phyloP scores from a whole-genome alignment of 2,329 filamentous ascomycete genomes.

The Stylonectria norvegica region DNA sequence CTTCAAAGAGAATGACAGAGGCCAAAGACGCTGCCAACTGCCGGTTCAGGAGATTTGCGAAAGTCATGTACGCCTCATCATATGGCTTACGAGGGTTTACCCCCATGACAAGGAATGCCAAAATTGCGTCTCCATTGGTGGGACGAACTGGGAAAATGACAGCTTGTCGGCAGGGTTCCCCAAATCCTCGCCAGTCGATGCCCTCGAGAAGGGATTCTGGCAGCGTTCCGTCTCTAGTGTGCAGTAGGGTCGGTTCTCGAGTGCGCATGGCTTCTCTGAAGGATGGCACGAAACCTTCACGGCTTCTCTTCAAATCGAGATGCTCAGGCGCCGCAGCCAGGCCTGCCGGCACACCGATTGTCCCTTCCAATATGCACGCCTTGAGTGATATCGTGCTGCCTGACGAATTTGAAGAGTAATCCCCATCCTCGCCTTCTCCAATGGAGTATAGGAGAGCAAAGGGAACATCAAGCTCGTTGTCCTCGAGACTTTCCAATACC shows the following conservation, averaged over 20 bases:
- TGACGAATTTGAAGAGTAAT: slow-evolving; percentile 33
- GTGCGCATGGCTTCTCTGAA: slow-evolving; percentile 38
- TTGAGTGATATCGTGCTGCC: slow-evolving; percentile 36
- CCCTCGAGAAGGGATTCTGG: slow-evolving; percentile 55
- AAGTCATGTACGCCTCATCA: slow-evolving; percentile 64
- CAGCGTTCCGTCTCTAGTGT: slow-evolving; percentile 47
- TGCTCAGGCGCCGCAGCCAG: slow-evolving; percentile 32
- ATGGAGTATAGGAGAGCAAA: slow-evolving; percentile 42
- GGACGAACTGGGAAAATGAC: slow-evolving; percentile 66
- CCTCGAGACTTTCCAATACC: slow-evolving; percentile 31
- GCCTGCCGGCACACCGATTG: slow-evolving; percentile 33
- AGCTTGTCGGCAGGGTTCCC: slow-evolving; percentile 57
- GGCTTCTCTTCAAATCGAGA: slow-evolving; percentile 34
- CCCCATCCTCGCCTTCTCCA: slow-evolving; percentile 35
- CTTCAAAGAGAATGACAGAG: slow-evolving; percentile 62
- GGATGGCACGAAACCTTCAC: slow-evolving; percentile 33
- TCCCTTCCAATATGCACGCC: slow-evolving; percentile 35
- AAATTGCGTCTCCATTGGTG: slow-evolving; percentile 58
- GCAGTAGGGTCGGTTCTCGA: slow-evolving; percentile 35
- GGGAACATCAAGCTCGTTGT: slow-evolving; percentile 37
- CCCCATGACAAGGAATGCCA: slow-evolving; percentile 65
- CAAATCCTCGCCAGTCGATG: slow-evolving; percentile 58
- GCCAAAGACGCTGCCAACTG: slow-evolving; percentile 60
- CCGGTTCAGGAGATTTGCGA: slow-evolving; percentile 43
- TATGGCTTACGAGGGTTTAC: slow-evolving; percentile 66